Evolutionary conservation across 73 alveolate genomes (phyloP), one percentile per base, ranked within the genome.

Genomic region (Tetrahymena borealis): DNA sequence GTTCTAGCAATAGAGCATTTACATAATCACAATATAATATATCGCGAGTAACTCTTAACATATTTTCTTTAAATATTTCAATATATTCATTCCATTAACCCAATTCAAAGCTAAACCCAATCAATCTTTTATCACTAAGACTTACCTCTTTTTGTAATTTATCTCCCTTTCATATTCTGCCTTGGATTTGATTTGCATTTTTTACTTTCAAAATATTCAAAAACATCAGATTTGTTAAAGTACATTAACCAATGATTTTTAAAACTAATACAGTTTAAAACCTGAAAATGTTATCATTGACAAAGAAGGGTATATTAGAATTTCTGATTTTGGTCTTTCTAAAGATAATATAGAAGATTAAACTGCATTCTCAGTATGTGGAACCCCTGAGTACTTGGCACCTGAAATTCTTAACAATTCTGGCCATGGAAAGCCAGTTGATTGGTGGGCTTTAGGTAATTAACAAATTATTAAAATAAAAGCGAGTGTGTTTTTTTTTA

Each of bases 341-440:
- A 94, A 94, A 78, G 43, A 93, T 43, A 90, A 92, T 92, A 91
- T 94, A 5, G 93, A 40, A 41, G 94, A 94, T 18, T 42, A 91
- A 40, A 91, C 78, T 39, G 97, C 97, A 2, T 79, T 35, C 37
- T 94, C 97, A 3, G 94, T 94, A 11, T 94, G 97, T 85, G 97
- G 97, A 39, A 92, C 96, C 7, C 95, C 94, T n/a, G 97, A 90
- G 90, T 94, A 94, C 33, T 91, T 94, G 90, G 97, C 97, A 33
- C 97, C 97, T 6, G 97, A 94, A 90, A 92, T 94, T 37, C 37
- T 94, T 40, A 39, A 40, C 78, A 94, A 92, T 16, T 77, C 39
- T 31, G 97, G 97, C 33, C 97, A 94, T 94, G 97, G 97, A n/a
- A 94, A 92, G 78, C 93, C 97, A 9, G 96, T 93, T 39, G 97